Conservation (phyloP, 345 rosid genomes). For the Linum tenue region DNA sequence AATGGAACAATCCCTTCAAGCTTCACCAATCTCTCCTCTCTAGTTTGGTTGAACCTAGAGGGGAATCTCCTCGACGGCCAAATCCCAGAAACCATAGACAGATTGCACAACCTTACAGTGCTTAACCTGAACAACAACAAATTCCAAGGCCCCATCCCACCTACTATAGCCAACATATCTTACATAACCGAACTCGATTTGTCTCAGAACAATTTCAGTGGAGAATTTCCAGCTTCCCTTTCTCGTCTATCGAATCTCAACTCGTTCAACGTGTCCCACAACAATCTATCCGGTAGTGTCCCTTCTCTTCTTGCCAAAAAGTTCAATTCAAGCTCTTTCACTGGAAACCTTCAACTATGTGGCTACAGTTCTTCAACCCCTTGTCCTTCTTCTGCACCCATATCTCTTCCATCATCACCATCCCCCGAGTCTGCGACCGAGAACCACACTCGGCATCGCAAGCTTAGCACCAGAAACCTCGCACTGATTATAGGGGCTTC, state of each 20-base stretch:
- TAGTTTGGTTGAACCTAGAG: conserved; percentile 43
- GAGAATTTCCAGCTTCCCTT: conserved; percentile 58
- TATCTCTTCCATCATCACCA: conserved; percentile 39
- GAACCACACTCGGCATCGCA: conserved; percentile 26
- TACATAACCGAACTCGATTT: conserved; percentile 49
- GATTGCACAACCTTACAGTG: conserved; percentile 45
- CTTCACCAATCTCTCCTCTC: conserved; percentile 48
- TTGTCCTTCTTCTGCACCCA: conserved; percentile 52
- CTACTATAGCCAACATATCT: conserved; percentile 45
- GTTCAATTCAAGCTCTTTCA: conserved; percentile 80
- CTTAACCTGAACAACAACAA: conserved; percentile 54
- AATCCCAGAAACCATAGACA: conserved; percentile 43
- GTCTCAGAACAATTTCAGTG: conserved; percentile 59
- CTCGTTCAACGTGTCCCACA: conserved; percentile 77
- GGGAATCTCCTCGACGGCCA: conserved; percentile 38
- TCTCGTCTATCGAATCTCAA: conserved; percentile 44
- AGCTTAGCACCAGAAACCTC: conserved; percentile 57
- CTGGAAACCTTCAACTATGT: conserved; percentile 82
- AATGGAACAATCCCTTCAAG: conserved; percentile 61
- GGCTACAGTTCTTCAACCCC: conserved; percentile 57
- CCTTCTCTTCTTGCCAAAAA: conserved; percentile 51
- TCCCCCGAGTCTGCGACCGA: conserved; percentile 33
- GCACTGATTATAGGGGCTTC: conserved; percentile 65
- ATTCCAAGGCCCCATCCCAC: conserved; percentile 53
- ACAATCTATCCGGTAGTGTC: conserved; percentile 75